Evolutionary conservation across 768 basidiomycete genomes (phyloP).

Genomic region (Tricholomella constricta): DNA sequence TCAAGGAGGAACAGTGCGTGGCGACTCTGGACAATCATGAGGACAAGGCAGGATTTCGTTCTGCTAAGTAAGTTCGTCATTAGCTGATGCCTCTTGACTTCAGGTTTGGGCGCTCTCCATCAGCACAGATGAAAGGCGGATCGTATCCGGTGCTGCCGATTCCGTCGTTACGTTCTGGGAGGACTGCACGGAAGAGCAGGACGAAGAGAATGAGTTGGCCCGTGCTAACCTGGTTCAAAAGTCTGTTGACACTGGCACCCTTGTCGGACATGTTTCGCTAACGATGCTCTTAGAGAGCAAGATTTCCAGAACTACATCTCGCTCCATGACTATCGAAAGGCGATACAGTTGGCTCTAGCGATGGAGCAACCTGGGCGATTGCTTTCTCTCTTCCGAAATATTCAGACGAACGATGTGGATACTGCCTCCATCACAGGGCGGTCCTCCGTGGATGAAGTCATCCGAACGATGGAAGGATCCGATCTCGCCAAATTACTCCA

Average conservation of each 20-base stretch:
- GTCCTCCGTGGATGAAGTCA: constrained; percentile 75
- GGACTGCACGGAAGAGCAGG: constrained; percentile 87
- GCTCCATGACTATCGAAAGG: constrained; percentile 86
- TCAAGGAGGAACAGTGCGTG: constrained; percentile 83
- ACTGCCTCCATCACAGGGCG: constrained; percentile 62
- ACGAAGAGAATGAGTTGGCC: constrained; percentile 71
- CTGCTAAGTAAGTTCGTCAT: neutral
- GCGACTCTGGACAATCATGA: constrained; percentile 96
- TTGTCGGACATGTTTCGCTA: neutral
- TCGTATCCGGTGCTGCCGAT: constrained; percentile 95
- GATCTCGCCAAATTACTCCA: constrained; percentile 83
- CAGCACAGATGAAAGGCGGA: constrained; percentile 75
- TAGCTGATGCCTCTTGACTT: neutral
- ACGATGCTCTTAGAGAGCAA: constrained; percentile 74
- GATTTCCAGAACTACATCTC: constrained; percentile 90
- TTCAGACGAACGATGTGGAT: constrained; percentile 39
- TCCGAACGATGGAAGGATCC: constrained; percentile 65
- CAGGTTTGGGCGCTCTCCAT: constrained; percentile 97
- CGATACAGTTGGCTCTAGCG: constrained; percentile 87
- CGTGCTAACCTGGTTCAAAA: constrained; percentile 76
- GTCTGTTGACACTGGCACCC: constrained; percentile 46
- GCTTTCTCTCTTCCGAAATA: constrained; percentile 71
- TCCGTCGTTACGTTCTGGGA: constrained; percentile 96
- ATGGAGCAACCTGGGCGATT: constrained; percentile 94
- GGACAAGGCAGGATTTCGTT: constrained; percentile 71